A percentile compares a stretch with the other conserved stretches of the same genome.
These are phyloP conservation scores for Pyrenochaeta sp. DNA, from an alignment of 2,329 filamentous ascomycete genomes.

Conservation along the genomic window DNA sequence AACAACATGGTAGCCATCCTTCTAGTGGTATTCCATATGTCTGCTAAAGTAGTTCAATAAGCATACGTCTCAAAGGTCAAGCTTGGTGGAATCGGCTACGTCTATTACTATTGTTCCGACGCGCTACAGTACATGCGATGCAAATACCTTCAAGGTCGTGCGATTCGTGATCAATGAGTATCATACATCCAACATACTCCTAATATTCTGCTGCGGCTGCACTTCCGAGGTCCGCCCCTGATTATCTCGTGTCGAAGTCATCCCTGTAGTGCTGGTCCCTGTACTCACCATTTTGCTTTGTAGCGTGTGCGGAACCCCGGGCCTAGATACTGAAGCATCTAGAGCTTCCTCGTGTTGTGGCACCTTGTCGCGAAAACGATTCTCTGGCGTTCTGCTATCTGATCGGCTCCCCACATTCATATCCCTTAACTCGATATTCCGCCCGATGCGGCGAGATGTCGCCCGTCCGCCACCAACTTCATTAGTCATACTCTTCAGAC, in stretches of 20 bases:
- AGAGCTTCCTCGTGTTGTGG: background rate
- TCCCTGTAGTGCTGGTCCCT: conserved; percentile 14
- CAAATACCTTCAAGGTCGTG: no score
- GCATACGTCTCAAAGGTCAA: no score
- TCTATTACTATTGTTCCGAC: no score
- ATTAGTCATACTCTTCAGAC: conserved; percentile 42
- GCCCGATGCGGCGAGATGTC: conserved; percentile 32
- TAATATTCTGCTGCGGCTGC: conserved; percentile 37
- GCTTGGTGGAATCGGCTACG: no score
- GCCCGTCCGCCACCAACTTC: conserved; percentile 42
- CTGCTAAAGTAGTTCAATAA: no score
- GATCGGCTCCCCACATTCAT: conserved; percentile 25
- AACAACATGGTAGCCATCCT: no score
- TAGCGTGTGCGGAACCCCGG: background rate
- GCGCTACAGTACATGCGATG: no score
- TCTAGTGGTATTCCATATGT: no score
- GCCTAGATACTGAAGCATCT: background rate
- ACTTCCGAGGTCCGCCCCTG: background rate
- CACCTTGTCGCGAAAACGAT: background rate
- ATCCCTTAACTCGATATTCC: conserved; percentile 50
- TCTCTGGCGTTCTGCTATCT: background rate
- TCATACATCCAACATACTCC: conserved; percentile 56
- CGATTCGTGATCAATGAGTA: background rate
- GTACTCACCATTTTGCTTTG: background rate
- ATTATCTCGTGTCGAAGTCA: conserved; percentile 29